phyloP scores from a whole-genome alignment of 208 protist genomes.

The Leishmania mexicana region DNA sequence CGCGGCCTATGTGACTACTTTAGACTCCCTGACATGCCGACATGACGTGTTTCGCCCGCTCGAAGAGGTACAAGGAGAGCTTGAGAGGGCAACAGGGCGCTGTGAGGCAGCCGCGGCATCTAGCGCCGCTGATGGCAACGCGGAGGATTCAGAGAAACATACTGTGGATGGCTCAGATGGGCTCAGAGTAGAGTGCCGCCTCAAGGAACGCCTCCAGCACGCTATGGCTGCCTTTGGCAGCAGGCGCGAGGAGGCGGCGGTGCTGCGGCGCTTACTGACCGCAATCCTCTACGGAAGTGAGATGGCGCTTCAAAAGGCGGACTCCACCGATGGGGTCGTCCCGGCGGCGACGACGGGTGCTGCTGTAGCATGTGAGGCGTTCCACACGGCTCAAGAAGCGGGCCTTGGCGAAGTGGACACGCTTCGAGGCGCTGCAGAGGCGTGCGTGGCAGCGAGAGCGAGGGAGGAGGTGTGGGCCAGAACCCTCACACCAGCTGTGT shows the following conservation, averaged over 20 bases:
- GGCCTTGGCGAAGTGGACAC: not conserved
- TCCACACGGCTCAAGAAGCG: not conserved
- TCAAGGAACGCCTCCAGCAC: slow-evolving; percentile 4
- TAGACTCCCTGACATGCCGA: not conserved
- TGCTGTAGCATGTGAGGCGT: not conserved
- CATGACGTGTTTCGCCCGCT: slow-evolving; percentile 1
- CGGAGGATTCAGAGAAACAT: not conserved
- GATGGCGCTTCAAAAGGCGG: not conserved
- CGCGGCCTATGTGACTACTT: not conserved
- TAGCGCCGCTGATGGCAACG: not conserved
- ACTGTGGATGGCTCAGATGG: not conserved
- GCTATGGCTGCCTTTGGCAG: not conserved
- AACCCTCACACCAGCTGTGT: not conserved
- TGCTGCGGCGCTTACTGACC: not conserved
- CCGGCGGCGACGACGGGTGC: not conserved
- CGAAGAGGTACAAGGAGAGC: not conserved
- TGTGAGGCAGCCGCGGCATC: not conserved
- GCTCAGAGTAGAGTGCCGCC: not conserved
- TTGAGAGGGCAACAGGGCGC: not conserved
- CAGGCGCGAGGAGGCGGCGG: not conserved
- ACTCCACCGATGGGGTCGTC: not conserved
- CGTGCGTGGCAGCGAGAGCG: not conserved
- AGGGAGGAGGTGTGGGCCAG: not conserved
- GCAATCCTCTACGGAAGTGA: slow-evolving; percentile 1
- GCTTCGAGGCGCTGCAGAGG: slow-evolving; percentile 1